Evolutionary conservation across 257 asterid species (phyloP), one percentile per base, ranked within the genome.

Genomic region (Gentiana dahurica): DNA sequence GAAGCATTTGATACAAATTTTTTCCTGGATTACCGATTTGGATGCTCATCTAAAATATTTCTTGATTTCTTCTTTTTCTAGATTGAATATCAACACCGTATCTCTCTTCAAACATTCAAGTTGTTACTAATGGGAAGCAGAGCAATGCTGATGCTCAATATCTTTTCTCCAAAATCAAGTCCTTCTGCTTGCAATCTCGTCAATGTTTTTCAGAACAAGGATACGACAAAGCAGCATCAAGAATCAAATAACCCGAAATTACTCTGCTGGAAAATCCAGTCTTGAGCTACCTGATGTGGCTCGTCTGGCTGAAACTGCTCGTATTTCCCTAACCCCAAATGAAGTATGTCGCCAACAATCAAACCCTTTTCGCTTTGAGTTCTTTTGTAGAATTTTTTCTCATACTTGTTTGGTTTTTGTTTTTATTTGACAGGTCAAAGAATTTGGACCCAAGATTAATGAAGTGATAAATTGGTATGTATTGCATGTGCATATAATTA

Each of bases 301-400:
- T 43, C 82, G 75, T 49, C 69, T 91, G 62, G 95, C 96, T 35
- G 78, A 81, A 71, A 82, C 95, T 7, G 95, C 98, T 70, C 87
- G 70, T 15, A 88, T 88, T 68, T 85, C 86, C 51, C 80, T 88
- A 60, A 72, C 80, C n/a, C 65, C 78, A 8, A 59, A 69, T 38
- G 73, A 82, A 66, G 83, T 81, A 77, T 8, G 2, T 12, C 6
- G 2, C 47, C 33, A 46, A 8, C 35, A 15, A 46, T 13, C 10
- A 8, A 15, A 12, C 63, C 54, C 57, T 35, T 15, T 62, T 63
- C 58, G 11, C 57, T 8, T 33, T 24, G n/a, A 32, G 52, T 39
- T 57, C n/a, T 24, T 10, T 33, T 1, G 43, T 37, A 32, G 6
- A 8, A 39, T 56, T 56, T 12, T 7, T 1, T 62, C 12, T 41